Evolutionary conservation across 495 filamentous ascomycete genomes (phyloP).

Genomic region (Aspergillus baeticus): DNA sequence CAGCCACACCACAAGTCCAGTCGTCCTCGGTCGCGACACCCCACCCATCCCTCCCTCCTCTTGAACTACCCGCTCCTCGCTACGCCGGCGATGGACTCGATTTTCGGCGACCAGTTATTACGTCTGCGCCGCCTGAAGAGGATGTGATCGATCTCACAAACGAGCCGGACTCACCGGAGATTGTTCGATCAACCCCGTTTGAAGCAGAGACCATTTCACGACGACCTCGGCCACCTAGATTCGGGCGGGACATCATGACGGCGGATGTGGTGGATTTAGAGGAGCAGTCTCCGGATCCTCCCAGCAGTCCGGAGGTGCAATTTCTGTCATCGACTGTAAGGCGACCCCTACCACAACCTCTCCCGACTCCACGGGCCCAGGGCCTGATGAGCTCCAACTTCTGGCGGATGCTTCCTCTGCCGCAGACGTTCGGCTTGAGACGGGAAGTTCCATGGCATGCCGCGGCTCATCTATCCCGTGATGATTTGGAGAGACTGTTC

Average conservation of each 20-base stretch:
- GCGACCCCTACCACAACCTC: constrained; percentile 13
- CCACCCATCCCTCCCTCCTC: constrained; percentile 24
- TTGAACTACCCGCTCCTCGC: constrained; percentile 6
- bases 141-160: constrained; percentile 57
- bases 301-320: constrained; percentile 40
- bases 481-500: constrained; percentile 19
- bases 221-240: constrained; percentile 27
- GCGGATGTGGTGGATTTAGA: constrained; percentile 39
- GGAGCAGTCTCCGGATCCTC: constrained; percentile 19
- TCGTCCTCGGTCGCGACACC: constrained; percentile 23
- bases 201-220: constrained; percentile 6
- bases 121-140: constrained; percentile 21
- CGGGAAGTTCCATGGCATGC: constrained; percentile 18
- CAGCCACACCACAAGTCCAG: constrained; percentile 24
- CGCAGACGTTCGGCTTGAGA: constrained; percentile 5
- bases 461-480: neutral
- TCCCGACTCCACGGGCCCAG: neutral
- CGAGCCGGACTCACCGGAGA: constrained; percentile 42
- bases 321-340: constrained; percentile 31
- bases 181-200: neutral
- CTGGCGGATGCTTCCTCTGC: constrained; percentile 3
- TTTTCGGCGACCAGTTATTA: constrained; percentile 45
- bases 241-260: constrained; percentile 34
- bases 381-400: neutral
- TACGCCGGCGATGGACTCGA: constrained; percentile 51